Evolutionary conservation across 2,329 filamentous ascomycete genomes (phyloP), one percentile per base, ranked within the genome.

Genomic region (Furcasterigmium furcatum): DNA sequence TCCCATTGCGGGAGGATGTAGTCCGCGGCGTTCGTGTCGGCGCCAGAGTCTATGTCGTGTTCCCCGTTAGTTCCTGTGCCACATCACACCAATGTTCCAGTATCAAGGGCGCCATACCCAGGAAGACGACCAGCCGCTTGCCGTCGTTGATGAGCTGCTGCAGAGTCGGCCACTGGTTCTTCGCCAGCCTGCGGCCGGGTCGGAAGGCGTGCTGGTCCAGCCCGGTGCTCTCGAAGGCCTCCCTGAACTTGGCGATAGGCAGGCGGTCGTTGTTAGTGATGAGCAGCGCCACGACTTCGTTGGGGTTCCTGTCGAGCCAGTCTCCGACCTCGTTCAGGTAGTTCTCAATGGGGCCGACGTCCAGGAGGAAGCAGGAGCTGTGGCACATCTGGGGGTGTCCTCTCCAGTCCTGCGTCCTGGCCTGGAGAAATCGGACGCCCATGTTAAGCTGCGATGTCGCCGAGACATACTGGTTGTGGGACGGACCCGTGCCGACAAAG

Each of bases 91-190:
- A 9, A 19, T 8, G 3, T n/a, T 16, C 9, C n/a, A 36, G 34
- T 14, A 9, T 6, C 21, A 5, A 7, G 10, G n/a, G 19, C 30
- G 4, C 58, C 64, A 41, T 68, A 67, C 85, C 84, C 61, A 91
- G 80, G 52, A 91, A 91, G 20, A 85, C 80, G 39, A 91, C 65
- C 1, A 92, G 70, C 14, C 87, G 76, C 9, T 76, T 86, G 39
- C 75, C 74, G 30, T 72, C 69, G 20, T 76, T 67, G 53, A 91
- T 87, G 47, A 92, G 64, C 16, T 76, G 62, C 55, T 82, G 74
- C 13, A 91, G 70, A 0, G 87, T 91, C 63, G 87, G 87, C 88
- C 89, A 73, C 54, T 76, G 75, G 42, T 76, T 57, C 27, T 73
- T 55, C n/a, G 58, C 55, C 35, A 76, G 53, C 22, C 59, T 57